Evolutionary conservation across 371 early-diverging fungal species (phyloP).

Genomic region (Mortierella sp.): DNA sequence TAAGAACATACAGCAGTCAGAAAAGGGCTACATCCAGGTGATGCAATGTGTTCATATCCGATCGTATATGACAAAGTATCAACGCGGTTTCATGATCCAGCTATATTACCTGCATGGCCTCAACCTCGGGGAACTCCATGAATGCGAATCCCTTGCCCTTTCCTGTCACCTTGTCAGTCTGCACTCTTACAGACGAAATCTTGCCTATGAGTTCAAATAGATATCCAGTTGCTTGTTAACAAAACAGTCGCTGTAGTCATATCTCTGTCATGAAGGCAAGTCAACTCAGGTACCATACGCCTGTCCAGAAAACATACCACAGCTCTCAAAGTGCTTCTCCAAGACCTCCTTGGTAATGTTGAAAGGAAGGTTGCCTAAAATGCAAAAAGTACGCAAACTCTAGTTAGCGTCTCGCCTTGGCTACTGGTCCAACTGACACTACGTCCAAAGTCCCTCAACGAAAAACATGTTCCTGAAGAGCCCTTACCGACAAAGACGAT

Average conservation of each 20-base stretch:
- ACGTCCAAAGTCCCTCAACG: neutral
- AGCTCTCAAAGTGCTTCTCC: constrained; percentile 72
- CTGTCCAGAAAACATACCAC: constrained; percentile 45
- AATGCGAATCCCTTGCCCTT: constrained; percentile 87
- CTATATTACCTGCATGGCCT: constrained; percentile 65
- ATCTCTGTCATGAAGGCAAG: neutral
- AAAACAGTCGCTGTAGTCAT: neutral
- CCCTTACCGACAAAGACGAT: constrained; percentile 80
- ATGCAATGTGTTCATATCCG: neutral
- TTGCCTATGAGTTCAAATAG: constrained; percentile 40
- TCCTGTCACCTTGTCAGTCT: constrained; percentile 81
- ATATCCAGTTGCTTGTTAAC: neutral
- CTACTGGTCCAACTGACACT: neutral
- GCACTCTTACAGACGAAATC: constrained; percentile 74
- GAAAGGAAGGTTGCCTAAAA: constrained; percentile 76
- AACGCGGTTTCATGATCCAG: neutral
- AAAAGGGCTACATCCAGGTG: neutral
- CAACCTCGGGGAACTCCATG: constrained; percentile 75
- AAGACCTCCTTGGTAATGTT: constrained; percentile 77
- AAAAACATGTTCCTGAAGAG: neutral
- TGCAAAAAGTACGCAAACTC: neutral
- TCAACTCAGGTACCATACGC: neutral
- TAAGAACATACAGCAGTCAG: neutral
- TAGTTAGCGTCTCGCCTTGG: neutral
- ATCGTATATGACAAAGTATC: neutral